Conservation (phyloP, 1,284 basidiomycete species). For the Sanghuangporus baumii region DNA sequence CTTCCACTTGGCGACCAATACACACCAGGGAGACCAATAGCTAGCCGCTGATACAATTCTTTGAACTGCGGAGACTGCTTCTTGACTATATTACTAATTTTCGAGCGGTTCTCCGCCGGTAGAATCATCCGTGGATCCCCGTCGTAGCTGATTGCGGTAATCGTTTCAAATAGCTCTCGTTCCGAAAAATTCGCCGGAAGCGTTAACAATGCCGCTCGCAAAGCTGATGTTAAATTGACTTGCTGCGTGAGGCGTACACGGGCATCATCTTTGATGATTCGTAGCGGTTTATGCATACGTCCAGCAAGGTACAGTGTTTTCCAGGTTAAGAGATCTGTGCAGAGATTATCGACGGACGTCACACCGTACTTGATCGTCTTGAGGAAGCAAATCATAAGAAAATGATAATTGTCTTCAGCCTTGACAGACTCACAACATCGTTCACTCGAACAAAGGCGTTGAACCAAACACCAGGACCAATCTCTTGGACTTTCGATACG, state of each 20-base stretch:
- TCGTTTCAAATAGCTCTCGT: conserved; percentile 77
- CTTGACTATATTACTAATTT: conserved; percentile 90
- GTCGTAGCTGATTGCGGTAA: conserved; percentile 83
- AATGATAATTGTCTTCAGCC: background rate
- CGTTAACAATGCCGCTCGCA: conserved; percentile 72
- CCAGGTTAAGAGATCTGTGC: conserved; percentile 90
- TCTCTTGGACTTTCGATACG: conserved; percentile 71
- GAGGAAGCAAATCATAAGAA: conserved; percentile 12
- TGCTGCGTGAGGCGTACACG: conserved; percentile 89
- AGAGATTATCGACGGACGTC: conserved; percentile 86
- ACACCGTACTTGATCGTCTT: conserved; percentile 98
- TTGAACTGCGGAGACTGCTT: conserved; percentile 82
- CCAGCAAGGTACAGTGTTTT: conserved; percentile 90
- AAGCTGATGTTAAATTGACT: conserved; percentile 87
- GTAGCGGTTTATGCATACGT: conserved; percentile 94
- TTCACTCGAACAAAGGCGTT: conserved; percentile 84
- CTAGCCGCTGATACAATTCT: conserved; percentile 79
- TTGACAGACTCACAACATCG: conserved; percentile 51
- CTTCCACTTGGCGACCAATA: conserved; percentile 48
- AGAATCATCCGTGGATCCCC: conserved; percentile 94
- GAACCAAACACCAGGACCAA: conserved; percentile 93
- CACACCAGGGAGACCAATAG: conserved; percentile 71
- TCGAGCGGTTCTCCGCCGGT: conserved; percentile 91
- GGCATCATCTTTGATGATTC: conserved; percentile 84
- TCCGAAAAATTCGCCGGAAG: conserved; percentile 67